Conservation (phyloP, 148 eudicot species). For the Heliosperma pusillum region DNA sequence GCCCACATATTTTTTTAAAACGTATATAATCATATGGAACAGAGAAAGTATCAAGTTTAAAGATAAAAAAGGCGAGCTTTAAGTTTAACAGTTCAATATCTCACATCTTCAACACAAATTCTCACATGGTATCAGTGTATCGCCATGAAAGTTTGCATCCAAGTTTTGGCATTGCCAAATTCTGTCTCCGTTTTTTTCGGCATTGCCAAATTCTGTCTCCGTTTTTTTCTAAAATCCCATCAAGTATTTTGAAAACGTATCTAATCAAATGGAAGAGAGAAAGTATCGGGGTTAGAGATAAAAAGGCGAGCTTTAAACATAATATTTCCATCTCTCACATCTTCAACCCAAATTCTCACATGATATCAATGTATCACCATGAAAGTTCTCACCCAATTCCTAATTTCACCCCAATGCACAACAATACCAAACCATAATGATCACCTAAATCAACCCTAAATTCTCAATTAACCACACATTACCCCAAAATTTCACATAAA, state of each 20-base stretch:
- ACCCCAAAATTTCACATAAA: conserved; percentile 1
- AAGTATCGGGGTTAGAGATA: not conserved
- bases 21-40: too few relatives aligned
- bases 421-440: too few relatives aligned
- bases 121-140: not conserved
- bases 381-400: not conserved
- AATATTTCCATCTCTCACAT: not conserved
- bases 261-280: too few relatives aligned
- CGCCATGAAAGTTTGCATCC: not conserved
- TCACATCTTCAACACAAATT: not conserved
- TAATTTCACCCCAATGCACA: conserved; percentile 8
- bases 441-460: not conserved
- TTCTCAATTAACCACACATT: not conserved
- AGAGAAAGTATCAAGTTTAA: not conserved
- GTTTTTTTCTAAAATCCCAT: too few relatives aligned
- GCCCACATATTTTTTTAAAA: too few relatives aligned
- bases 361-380: not conserved
- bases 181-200: too few relatives aligned
- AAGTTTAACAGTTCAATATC: not conserved
- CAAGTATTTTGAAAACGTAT: too few relatives aligned
- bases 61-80: not conserved
- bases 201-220: too few relatives aligned
- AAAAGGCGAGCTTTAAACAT: not conserved
- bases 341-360: not conserved
- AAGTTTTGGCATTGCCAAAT: too few relatives aligned